Evolutionary conservation across 192 early-diverging fungal genomes (phyloP).

Genomic region (Coemansia sp.): DNA sequence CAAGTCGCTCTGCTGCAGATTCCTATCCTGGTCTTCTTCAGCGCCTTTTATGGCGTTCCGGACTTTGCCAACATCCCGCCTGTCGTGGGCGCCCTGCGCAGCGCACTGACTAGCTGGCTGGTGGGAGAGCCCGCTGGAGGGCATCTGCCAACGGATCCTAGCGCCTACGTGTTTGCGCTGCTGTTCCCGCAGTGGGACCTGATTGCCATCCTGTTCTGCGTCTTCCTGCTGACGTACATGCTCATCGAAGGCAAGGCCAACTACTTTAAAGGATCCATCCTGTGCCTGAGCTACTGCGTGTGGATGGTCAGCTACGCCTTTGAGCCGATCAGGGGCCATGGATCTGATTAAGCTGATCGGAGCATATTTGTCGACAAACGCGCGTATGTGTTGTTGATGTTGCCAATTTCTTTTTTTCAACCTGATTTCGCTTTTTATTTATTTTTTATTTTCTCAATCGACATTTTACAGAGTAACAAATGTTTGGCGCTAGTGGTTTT

Average conservation of each 20-base stretch:
- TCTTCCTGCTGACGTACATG: constrained; percentile 83
- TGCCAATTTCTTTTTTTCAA: not conserved
- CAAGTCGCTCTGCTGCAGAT: constrained; percentile 96
- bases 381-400: not conserved
- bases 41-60: constrained; percentile 61
- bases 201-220: constrained; percentile 60
- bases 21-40: constrained; percentile 88
- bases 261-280: constrained; percentile 94
- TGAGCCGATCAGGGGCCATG: constrained; percentile 55
- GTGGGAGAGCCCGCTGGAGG: constrained; percentile 19
- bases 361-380: constrained; percentile 4
- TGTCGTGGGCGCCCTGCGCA: constrained; percentile 20
- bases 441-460: not conserved
- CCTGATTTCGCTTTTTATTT: not conserved
- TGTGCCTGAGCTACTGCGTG: constrained; percentile 83
- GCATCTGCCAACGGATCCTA: constrained; percentile 47
- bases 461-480: not conserved
- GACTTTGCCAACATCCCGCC: constrained; percentile 31
- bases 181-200: constrained; percentile 76
- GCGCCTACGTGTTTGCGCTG: constrained; percentile 62
- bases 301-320: constrained; percentile 80
- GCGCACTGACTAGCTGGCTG: constrained; percentile 15
- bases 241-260: constrained; percentile 95
- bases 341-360: constrained; percentile 22
- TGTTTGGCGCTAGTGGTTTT: constrained; percentile 11